A percentile compares a stretch with the other conserved stretches of the same genome.
These are phyloP conservation scores for Scutellaria barbata DNA, from an alignment of 257 asterid species.

Conservation along the genomic window DNA sequence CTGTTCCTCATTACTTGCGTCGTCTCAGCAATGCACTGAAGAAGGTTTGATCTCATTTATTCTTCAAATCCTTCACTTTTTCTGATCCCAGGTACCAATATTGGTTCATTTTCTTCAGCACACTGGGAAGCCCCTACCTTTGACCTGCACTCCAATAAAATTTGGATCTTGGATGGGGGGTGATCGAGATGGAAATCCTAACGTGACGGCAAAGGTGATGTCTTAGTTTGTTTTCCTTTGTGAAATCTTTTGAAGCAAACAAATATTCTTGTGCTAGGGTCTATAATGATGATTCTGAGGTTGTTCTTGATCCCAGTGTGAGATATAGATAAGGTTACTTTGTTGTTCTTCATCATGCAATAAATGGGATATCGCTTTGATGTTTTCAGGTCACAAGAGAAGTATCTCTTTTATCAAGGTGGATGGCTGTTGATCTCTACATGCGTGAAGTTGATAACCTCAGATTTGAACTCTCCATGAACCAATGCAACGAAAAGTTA, in stretches of 20 bases:
- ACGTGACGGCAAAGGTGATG: constrained; percentile 92
- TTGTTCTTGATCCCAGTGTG: constrained; percentile 7
- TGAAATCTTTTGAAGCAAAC: constrained; percentile 3
- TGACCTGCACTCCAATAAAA: constrained; percentile 96
- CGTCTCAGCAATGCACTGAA: constrained; percentile 93
- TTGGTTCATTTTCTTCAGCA: constrained; percentile 60
- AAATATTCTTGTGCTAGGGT: constrained; percentile 2
- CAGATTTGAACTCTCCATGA: constrained; percentile 97
- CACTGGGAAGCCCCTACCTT: constrained; percentile 88
- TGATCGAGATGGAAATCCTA: constrained; percentile 99
- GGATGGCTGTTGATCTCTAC: constrained; percentile 98
- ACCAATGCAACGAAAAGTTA: constrained; percentile 65
- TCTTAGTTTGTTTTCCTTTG: constrained; percentile 23
- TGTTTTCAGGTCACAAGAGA: constrained; percentile 80
- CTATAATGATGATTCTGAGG: not conserved
- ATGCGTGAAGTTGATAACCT: constrained; percentile 85
- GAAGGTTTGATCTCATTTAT: constrained; percentile 59
- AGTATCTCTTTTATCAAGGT: constrained; percentile 87
- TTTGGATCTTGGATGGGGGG: constrained; percentile 99
- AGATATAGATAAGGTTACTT: not conserved
- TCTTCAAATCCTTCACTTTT: constrained; percentile 27
- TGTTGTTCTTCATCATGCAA: constrained; percentile 26
- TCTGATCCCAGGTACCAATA: constrained; percentile 27
- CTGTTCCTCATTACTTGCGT: constrained; percentile 94
- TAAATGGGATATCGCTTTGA: constrained; percentile 19